Evolutionary conservation across 2,329 filamentous ascomycete genomes (phyloP).

Genomic region (Rhexocercosporidium sp.): DNA sequence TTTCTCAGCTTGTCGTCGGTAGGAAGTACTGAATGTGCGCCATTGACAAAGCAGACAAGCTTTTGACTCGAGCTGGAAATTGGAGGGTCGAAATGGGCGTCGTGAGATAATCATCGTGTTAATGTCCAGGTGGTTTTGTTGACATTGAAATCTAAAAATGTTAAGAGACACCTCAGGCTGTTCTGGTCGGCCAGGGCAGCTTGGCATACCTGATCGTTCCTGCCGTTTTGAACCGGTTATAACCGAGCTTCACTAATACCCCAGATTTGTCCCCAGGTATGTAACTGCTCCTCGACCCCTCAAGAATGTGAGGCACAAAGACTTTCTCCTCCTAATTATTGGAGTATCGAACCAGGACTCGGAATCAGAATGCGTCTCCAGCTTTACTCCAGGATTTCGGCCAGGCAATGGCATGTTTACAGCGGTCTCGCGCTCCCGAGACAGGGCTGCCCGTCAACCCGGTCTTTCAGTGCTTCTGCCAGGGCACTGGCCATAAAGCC

Average conservation of each 20-base stretch:
- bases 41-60: constrained; percentile 58
- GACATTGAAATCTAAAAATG: constrained; percentile 11
- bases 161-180: not conserved
- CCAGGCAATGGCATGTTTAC: constrained; percentile 56
- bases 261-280: not conserved
- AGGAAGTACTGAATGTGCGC: constrained; percentile 54
- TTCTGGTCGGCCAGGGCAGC: not conserved
- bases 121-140: not conserved
- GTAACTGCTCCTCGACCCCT: constrained; percentile 15
- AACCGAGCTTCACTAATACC: not conserved
- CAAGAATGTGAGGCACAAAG: constrained; percentile 28
- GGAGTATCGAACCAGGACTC: constrained; percentile 13
- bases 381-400: constrained; percentile 55
- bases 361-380: constrained; percentile 58
- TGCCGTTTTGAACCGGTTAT: not conserved
- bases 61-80: constrained; percentile 35
- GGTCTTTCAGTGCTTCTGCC: constrained; percentile 37
- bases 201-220: constrained; percentile 1
- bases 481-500: constrained; percentile 67
- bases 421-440: constrained; percentile 36
- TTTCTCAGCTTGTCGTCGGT: constrained; percentile 44
- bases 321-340: constrained; percentile 11
- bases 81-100: constrained; percentile 28
- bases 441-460: constrained; percentile 22
- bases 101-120: constrained; percentile 38